Conservation (phyloP, 192 early-diverging fungal genomes). For the Spinellus fusiger region DNA sequence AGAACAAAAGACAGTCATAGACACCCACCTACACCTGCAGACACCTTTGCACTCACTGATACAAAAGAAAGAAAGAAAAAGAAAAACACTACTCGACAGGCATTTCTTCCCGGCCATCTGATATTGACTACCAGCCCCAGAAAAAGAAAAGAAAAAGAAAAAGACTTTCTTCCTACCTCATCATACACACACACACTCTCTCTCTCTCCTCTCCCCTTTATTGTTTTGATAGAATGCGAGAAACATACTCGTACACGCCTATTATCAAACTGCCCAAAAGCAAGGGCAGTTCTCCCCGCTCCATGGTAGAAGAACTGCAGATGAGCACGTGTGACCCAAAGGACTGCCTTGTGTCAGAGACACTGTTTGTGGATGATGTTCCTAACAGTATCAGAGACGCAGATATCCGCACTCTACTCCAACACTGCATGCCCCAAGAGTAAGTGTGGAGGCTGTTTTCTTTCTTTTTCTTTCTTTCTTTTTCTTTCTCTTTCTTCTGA, state of each 20-base stretch:
- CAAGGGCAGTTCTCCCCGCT: not conserved
- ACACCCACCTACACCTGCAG: too few relatives aligned
- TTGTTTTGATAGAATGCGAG: slow-evolving; percentile 5
- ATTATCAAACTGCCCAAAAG: slow-evolving; percentile 5
- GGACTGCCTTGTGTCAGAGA: slow-evolving; percentile 11
- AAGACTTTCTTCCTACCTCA: not conserved
- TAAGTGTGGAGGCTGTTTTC: slow-evolving; percentile 1
- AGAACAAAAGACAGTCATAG: too few relatives aligned
- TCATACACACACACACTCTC: not conserved
- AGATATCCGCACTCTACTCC: slow-evolving; percentile 15
- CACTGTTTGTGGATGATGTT: slow-evolving; percentile 14
- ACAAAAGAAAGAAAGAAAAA: too few relatives aligned
- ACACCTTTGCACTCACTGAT: too few relatives aligned
- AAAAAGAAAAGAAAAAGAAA: too few relatives aligned
- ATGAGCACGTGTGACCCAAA: not conserved
- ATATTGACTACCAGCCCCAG: too few relatives aligned
- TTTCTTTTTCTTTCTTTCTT: slow-evolving; percentile 3
- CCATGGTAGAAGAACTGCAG: not conserved
- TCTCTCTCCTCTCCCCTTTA: not conserved
- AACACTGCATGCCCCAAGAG: slow-evolving; percentile 21
- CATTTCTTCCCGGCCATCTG: too few relatives aligned
- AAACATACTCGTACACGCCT: not conserved
- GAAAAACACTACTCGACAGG: too few relatives aligned
- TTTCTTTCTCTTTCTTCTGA: slow-evolving; percentile 2
- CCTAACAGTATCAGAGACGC: slow-evolving; percentile 11